These are phyloP conservation scores for Eragrostis curvula DNA, from an alignment of 176 grass and related monocot genomes.

Conservation along the genomic window DNA sequence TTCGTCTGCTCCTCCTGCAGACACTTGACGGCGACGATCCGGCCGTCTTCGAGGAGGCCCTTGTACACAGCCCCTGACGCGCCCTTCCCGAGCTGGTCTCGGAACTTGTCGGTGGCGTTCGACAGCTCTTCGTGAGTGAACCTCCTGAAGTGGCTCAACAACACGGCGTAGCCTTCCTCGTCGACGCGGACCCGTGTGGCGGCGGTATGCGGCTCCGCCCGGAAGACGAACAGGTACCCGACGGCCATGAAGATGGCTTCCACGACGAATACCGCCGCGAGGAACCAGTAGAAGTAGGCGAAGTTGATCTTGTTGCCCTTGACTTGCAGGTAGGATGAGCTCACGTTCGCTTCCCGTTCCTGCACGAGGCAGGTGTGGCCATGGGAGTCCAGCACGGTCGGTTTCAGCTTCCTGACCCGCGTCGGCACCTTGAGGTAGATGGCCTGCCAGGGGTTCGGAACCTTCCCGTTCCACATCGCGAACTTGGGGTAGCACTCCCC, in stretches of 20 bases:
- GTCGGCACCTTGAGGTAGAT: slow-evolving; percentile 57
- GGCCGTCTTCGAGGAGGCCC: slow-evolving; percentile 52
- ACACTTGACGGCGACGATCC: slow-evolving; percentile 53
- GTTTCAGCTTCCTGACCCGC: slow-evolving; percentile 3
- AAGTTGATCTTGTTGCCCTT: too few relatives aligned
- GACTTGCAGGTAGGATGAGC: slow-evolving; percentile 2
- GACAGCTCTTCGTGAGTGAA: slow-evolving; percentile 69
- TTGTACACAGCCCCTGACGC: slow-evolving; percentile 45
- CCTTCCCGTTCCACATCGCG: slow-evolving; percentile 51
- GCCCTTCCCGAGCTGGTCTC: slow-evolving; percentile 47
- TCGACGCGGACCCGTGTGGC: not conserved
- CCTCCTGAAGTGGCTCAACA: slow-evolving; percentile 55
- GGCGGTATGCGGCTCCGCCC: slow-evolving; percentile 16
- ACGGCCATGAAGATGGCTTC: slow-evolving; percentile 57
- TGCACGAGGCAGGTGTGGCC: slow-evolving; percentile 35
- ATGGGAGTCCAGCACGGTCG: not conserved
- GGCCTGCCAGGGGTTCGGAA: not conserved
- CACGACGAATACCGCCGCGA: slow-evolving; percentile 48
- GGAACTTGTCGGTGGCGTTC: slow-evolving; percentile 48
- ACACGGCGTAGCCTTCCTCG: slow-evolving; percentile 44
- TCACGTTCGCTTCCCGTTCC: slow-evolving; percentile 12
- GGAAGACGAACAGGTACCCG: slow-evolving; percentile 64
- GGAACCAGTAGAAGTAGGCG: too few relatives aligned
- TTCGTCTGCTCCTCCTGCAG: slow-evolving; percentile 51
- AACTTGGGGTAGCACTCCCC: slow-evolving; percentile 72